Base-by-base conservation (phyloP, 306 rosid species). In the Cucumis hystrix region DNA sequence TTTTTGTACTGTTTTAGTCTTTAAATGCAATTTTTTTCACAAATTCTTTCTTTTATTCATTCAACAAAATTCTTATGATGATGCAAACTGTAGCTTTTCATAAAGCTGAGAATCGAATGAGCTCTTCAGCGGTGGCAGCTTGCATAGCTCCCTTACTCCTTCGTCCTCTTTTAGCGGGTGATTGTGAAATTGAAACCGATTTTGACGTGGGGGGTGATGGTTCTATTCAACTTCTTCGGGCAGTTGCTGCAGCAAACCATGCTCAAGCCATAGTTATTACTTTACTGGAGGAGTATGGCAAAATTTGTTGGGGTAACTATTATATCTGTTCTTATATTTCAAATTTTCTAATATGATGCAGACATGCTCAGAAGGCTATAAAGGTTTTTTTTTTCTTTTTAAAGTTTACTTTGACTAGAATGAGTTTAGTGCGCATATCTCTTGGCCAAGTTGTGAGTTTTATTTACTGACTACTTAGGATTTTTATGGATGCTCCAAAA, bases 141-240 rank as follows among this genome's bases (percentile, higher is more conserved):
- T 93, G 98, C 91, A 93, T 93, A 97, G 98, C 98, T 16, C 98
- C 98, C 69, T 86, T 93, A 75, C 98, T 93, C 83, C 96, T 93
- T 60, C 96, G 98, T 63, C 97, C 98, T 9, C 98, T 93, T 72
- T 83, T 93, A 60, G 89, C 97, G 71, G 98, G 98, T 78, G 98
- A 91, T 17, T 93, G 98, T 84, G 98, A 93, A 72, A 85, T 93
- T 25, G 98, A 89, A 37, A 88, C 87, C 84, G 97, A 91, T 84
- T 91, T 91, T 86, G 89, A 88, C 82, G 88, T 93, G 76, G 97
- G 93, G 13, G 98, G 93, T 57, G 98, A 93, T 83, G 91, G 95
- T 76, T 93, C 98, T 28, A 47, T 83, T 79, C 98, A 93, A 81
- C 96, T 93, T 80, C 81, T 93, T 83, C 93, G 91, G 85, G 98